Evolutionary conservation across 495 filamentous ascomycete species (phyloP).

Genomic region (Podospora pseudopauciseta): DNA sequence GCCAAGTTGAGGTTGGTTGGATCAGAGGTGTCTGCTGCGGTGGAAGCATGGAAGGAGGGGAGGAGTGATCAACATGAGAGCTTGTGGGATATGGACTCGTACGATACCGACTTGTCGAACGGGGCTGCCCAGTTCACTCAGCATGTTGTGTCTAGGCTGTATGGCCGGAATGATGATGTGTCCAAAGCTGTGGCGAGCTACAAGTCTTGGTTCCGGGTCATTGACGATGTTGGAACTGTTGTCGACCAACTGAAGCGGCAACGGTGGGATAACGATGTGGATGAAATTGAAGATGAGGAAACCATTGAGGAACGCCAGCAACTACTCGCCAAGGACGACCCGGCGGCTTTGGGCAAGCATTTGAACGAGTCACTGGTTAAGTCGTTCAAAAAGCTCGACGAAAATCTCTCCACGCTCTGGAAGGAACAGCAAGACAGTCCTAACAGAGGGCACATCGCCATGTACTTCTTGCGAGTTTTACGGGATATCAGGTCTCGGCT

Average conservation of each 20-base stretch:
- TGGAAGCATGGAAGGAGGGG: slow-evolving; percentile 52
- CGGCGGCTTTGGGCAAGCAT: slow-evolving; percentile 56
- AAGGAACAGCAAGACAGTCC: slow-evolving; percentile 40
- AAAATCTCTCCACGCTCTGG: slow-evolving; percentile 49
- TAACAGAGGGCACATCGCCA: slow-evolving; percentile 53
- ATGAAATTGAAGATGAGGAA: slow-evolving; percentile 71
- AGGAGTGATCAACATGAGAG: slow-evolving; percentile 45
- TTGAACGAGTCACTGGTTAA: slow-evolving; percentile 54
- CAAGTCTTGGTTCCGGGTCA: slow-evolving; percentile 61
- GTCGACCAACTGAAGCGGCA: slow-evolving; percentile 64
- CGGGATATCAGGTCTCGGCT: slow-evolving; percentile 67
- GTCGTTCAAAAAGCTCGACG: slow-evolving; percentile 58
- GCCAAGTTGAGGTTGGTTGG: slow-evolving; percentile 56
- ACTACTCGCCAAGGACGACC: slow-evolving; percentile 70
- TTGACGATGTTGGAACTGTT: slow-evolving; percentile 56
- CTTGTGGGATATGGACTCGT: slow-evolving; percentile 59
- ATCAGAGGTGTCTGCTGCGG: slow-evolving; percentile 48
- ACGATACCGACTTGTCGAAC: slow-evolving; percentile 42
- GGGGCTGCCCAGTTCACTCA: slow-evolving; percentile 44
- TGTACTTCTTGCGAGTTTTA: slow-evolving; percentile 72
- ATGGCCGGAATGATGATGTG: slow-evolving; percentile 66
- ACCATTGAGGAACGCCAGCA: slow-evolving; percentile 62
- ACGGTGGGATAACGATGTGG: slow-evolving; percentile 73
- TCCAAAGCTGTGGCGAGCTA: slow-evolving; percentile 58
- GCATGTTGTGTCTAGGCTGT: slow-evolving; percentile 43